A percentile compares a stretch with the other conserved stretches of the same genome.
phyloP scores from a whole-genome alignment of 305 asterid genomes.

The Fraxinus paxiana region DNA sequence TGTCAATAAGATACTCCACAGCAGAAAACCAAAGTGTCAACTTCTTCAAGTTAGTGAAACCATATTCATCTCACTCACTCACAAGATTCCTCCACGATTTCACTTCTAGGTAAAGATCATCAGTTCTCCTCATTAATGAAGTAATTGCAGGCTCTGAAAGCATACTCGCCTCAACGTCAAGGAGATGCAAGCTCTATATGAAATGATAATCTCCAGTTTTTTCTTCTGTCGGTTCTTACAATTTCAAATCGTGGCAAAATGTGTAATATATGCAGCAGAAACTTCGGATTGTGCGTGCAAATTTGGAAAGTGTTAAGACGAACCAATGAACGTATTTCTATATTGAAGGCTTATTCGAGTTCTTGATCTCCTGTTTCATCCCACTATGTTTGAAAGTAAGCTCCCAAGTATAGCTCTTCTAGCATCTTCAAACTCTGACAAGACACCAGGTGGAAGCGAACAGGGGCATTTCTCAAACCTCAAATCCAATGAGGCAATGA shows the following conservation, averaged over 20 bases:
- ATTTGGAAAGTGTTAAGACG: background rate
- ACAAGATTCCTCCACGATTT: background rate
- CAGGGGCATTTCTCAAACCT: background rate
- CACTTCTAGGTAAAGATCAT: background rate
- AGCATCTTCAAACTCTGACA: background rate
- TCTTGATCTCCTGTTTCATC: background rate
- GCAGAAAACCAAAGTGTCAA: background rate
- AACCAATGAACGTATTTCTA: background rate
- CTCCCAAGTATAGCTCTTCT: slow-evolving; percentile 18
- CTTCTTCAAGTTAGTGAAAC: slow-evolving; percentile 4
- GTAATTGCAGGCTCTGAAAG: background rate
- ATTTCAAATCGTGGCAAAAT: slow-evolving; percentile 1
- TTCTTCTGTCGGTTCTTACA: background rate
- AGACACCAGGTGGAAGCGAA: background rate
- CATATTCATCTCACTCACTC: slow-evolving; percentile 1
- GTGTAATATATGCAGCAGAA: background rate
- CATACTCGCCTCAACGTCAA: background rate
- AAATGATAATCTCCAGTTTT: slow-evolving; percentile 3
- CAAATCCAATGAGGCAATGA: slow-evolving; percentile 12
- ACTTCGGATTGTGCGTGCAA: background rate
- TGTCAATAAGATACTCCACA: background rate
- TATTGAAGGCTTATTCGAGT: background rate
- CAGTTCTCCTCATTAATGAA: background rate
- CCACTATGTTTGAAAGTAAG: background rate
- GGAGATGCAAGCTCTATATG: slow-evolving; percentile 3